Conservation (phyloP, 257 asterid species). For the Paraleonurus japonicus region DNA sequence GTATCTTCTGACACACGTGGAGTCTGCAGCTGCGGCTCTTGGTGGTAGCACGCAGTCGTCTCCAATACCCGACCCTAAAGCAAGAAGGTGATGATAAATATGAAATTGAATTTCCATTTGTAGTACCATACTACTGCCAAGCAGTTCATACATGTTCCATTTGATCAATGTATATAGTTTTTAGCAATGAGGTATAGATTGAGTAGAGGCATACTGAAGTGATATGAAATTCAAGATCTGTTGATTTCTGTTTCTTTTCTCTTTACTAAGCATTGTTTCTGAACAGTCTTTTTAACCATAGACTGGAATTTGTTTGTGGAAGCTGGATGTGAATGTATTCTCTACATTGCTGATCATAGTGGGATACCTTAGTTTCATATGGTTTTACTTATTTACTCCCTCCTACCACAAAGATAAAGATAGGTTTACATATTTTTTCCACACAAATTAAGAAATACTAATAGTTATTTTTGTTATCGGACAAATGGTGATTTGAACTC, state of each 20-base stretch:
- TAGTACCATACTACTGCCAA: conserved; percentile 23
- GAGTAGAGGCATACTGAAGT: conserved; percentile 30
- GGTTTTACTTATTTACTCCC: background rate
- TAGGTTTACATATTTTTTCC: too few relatives aligned
- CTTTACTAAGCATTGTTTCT: background rate
- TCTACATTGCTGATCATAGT: background rate
- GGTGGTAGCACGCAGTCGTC: conserved; percentile 62
- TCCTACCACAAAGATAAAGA: too few relatives aligned
- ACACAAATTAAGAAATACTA: too few relatives aligned
- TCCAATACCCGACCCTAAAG: conserved; percentile 47
- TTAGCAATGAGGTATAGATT: conserved; percentile 31
- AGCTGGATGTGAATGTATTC: background rate
- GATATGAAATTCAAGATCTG: conserved; percentile 25
- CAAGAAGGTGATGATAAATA: conserved; percentile 44
- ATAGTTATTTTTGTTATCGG: too few relatives aligned
- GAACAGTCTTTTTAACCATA: conserved; percentile 7
- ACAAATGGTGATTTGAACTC: too few relatives aligned
- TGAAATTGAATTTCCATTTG: background rate
- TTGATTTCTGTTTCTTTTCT: background rate
- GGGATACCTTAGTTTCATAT: background rate
- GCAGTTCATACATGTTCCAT: conserved; percentile 24
- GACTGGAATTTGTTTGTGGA: conserved; percentile 27
- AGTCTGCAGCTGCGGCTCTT: conserved; percentile 95
- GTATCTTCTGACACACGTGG: conserved; percentile 94
- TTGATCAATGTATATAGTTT: conserved; percentile 36